Conservation (phyloP, 306 rosid genomes). For the Mimosa bimucronata region DNA sequence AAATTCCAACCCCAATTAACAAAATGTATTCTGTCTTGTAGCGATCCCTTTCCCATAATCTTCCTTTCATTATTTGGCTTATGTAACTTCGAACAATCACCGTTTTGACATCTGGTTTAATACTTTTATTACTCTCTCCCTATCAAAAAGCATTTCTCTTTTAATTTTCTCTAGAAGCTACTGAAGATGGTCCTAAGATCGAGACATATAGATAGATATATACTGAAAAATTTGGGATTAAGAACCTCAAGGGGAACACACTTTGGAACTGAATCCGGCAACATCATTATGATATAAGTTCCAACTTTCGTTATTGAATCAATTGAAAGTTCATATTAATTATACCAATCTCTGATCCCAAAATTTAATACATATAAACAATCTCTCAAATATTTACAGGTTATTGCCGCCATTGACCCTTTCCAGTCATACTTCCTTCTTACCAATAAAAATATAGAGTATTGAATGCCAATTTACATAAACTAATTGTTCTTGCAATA, state of each 20-base stretch:
- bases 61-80: constrained; percentile 37
- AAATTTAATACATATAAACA: constrained; percentile 11
- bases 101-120: background rate
- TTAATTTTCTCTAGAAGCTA: constrained; percentile 14
- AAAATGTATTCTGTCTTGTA: constrained; percentile 28
- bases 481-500: constrained; percentile 10
- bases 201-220: background rate
- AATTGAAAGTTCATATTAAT: background rate
- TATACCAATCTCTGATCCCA: background rate
- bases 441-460: background rate
- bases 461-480: background rate
- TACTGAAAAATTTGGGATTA: constrained; percentile 21
- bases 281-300: constrained; percentile 27
- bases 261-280: constrained; percentile 32
- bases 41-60: constrained; percentile 25
- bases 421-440: constrained; percentile 1
- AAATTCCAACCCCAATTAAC: constrained; percentile 34
- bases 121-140: background rate
- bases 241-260: background rate
- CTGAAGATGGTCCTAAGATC: constrained; percentile 20
- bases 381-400: constrained; percentile 26
- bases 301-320: background rate
- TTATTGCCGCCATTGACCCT: constrained; percentile 39
- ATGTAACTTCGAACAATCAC: constrained; percentile 21
- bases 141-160: constrained; percentile 37